A percentile compares a stretch with the other conserved stretches of the same genome.
These are phyloP conservation scores for Haplosporangium gracile DNA, from an alignment of 192 early-diverging fungal genomes.

Conservation along the genomic window DNA sequence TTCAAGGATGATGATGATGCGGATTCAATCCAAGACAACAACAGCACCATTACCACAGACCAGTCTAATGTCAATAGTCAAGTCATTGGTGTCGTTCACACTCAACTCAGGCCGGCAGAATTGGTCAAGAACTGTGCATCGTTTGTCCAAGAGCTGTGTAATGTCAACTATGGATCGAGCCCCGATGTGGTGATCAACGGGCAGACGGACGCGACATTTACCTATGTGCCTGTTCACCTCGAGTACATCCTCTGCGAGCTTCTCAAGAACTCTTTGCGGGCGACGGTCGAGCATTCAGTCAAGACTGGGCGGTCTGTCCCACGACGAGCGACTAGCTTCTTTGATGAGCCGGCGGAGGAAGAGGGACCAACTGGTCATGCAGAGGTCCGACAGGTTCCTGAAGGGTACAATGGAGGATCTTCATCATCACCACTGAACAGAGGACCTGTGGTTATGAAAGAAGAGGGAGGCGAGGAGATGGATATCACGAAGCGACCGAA, in stretches of 20 bases:
- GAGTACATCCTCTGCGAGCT: constrained; percentile 95
- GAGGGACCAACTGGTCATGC: not conserved
- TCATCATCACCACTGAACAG: not conserved
- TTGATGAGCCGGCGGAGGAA: not conserved
- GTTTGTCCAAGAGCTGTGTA: constrained; percentile 87
- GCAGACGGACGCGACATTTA: constrained; percentile 72
- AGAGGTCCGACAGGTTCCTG: not conserved
- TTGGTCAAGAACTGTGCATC: constrained; percentile 74
- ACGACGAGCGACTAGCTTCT: not conserved
- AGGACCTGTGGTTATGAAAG: not conserved
- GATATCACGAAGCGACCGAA: constrained; percentile 22
- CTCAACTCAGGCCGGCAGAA: constrained; percentile 69
- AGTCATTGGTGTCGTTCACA: constrained; percentile 89
- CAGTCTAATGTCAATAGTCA: not conserved
- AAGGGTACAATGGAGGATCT: not conserved
- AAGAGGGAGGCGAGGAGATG: not conserved
- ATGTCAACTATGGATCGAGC: constrained; percentile 86
- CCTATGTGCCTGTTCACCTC: constrained; percentile 92
- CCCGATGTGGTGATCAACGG: constrained; percentile 81
- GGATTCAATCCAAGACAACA: not conserved
- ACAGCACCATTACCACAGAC: constrained; percentile 67
- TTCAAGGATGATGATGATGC: not conserved
- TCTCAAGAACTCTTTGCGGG: constrained; percentile 90
- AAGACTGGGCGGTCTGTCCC: constrained; percentile 35
- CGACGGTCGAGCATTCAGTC: constrained; percentile 80